Evolutionary conservation across 257 asterid genomes (phyloP).

Genomic region (Fraxinus excelsior): DNA sequence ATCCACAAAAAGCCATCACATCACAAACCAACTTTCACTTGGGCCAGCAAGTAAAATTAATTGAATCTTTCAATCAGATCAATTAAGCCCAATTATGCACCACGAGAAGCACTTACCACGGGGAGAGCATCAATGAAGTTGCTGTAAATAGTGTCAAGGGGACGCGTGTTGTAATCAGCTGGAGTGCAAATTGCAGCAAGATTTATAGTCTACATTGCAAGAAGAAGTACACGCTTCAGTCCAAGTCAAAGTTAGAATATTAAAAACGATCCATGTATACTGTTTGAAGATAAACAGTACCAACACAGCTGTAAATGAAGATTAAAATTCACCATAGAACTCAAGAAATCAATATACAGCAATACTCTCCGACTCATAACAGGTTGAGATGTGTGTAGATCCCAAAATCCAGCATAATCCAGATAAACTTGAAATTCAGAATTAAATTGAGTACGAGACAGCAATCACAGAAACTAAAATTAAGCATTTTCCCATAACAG

Average conservation of each 20-base stretch:
- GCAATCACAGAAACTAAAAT: neutral
- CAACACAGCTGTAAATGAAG: slow-evolving; percentile 8
- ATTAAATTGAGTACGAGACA: neutral
- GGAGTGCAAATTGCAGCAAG: slow-evolving; percentile 98
- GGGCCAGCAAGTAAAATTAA: neutral
- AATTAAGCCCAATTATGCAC: slow-evolving; percentile 9
- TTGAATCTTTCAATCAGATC: slow-evolving; percentile 9
- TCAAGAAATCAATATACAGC: slow-evolving; percentile 10
- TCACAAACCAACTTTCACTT: slow-evolving; percentile 7
- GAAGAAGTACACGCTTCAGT: slow-evolving; percentile 21
- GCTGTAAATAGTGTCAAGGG: slow-evolving; percentile 94
- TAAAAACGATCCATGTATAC: neutral
- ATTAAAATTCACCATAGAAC: slow-evolving; percentile 10
- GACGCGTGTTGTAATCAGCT: slow-evolving; percentile 90
- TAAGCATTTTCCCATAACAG: neutral
- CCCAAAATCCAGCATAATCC: slow-evolving; percentile 22
- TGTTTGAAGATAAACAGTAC: slow-evolving; percentile 2
- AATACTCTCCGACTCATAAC: neutral
- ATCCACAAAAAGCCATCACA: slow-evolving; percentile 25
- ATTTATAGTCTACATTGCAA: slow-evolving; percentile 60
- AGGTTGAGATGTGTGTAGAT: slow-evolving; percentile 20
- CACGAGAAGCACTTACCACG: slow-evolving; percentile 51
- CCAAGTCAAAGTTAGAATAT: slow-evolving; percentile 28
- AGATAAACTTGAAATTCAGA: slow-evolving; percentile 18
- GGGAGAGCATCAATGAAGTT: slow-evolving; percentile 92